Percentiles rank a stretch among this genome's conserved stretches.
phyloP scores from a whole-genome alignment of 2,329 filamentous ascomycete species.

The Bipolaris oryzae region DNA sequence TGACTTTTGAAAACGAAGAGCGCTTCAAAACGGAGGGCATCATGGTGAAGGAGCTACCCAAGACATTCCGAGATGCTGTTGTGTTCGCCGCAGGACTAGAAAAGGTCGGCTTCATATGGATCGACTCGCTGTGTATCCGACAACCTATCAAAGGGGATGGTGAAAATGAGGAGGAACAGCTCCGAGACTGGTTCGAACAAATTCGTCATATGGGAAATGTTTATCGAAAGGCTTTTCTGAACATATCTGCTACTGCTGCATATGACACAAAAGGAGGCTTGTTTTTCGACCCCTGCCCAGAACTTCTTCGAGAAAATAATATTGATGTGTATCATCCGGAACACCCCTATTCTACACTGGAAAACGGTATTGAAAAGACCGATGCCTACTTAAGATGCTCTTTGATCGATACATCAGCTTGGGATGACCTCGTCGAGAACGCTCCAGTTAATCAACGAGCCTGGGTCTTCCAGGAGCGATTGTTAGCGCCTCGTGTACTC shows the following conservation, averaged over 20 bases:
- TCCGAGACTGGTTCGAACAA: slow-evolving; percentile 26
- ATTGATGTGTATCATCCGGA: slow-evolving; percentile 14
- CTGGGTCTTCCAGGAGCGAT: slow-evolving; percentile 34
- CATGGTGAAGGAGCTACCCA: no score
- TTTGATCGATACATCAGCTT: slow-evolving; percentile 16
- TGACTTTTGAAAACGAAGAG: no score
- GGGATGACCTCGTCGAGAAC: slow-evolving; percentile 20
- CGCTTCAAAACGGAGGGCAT: no score
- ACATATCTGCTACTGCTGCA: slow-evolving; percentile 32
- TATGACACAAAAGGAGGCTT: slow-evolving; percentile 20
- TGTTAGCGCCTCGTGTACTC: slow-evolving; percentile 27
- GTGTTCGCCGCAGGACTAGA: no score
- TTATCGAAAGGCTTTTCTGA: slow-evolving; percentile 26
- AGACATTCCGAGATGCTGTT: no score
- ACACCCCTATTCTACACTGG: not conserved
- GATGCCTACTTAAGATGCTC: slow-evolving; percentile 5
- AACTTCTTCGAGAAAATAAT: slow-evolving; percentile 19
- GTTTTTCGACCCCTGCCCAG: slow-evolving; percentile 8
- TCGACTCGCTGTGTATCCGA: slow-evolving; percentile 19
- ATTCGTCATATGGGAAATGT: slow-evolving; percentile 21
- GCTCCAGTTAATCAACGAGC: slow-evolving; percentile 27
- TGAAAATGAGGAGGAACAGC: not conserved
- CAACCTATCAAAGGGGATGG: not conserved
- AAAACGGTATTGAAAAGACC: not conserved
- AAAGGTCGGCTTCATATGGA: slow-evolving; percentile 18